Conservation (phyloP, 139 green algal species). For the Micractinium sp. region DNA sequence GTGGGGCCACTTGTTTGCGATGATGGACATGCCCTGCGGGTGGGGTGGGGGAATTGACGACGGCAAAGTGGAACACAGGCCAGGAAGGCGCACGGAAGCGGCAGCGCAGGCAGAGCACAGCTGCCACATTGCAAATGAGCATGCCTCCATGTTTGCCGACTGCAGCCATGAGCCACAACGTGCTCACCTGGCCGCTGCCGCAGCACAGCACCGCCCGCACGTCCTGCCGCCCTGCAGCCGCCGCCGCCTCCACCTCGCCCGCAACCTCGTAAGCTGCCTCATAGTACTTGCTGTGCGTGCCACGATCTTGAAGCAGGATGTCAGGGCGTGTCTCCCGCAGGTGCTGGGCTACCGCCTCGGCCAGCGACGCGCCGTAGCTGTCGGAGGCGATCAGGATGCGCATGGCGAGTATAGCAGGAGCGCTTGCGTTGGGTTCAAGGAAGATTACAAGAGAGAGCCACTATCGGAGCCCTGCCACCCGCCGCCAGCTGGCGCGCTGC, state of each 20-base stretch:
- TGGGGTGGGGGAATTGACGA: not conserved
- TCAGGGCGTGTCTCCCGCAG: not conserved
- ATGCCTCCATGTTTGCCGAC: not conserved
- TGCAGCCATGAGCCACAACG: not conserved
- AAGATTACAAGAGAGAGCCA: too few relatives aligned
- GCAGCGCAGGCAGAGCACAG: not conserved
- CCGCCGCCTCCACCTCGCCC: conserved; percentile 5
- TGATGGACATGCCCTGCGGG: conserved; percentile 21
- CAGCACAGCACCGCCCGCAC: conserved; percentile 11
- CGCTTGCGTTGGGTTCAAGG: too few relatives aligned
- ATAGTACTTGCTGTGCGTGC: conserved; percentile 10
- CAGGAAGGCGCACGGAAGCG: not conserved
- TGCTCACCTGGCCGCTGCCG: conserved; percentile 15
- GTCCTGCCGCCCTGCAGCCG: not conserved
- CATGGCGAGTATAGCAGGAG: not conserved
- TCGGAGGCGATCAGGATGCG: conserved; percentile 7
- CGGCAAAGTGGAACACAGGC: not conserved
- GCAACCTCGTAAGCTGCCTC: not conserved
- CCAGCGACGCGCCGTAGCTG: not conserved
- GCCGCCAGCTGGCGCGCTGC: too few relatives aligned
- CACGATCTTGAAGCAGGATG: not conserved
- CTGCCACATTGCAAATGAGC: not conserved
- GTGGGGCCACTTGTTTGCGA: conserved; percentile 34
- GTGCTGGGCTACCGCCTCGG: not conserved
- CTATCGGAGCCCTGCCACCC: too few relatives aligned